Evolutionary conservation across 139 green algal species (phyloP), one percentile per base, ranked within the genome.

Genomic region (Monoraphidium neglectum): DNA sequence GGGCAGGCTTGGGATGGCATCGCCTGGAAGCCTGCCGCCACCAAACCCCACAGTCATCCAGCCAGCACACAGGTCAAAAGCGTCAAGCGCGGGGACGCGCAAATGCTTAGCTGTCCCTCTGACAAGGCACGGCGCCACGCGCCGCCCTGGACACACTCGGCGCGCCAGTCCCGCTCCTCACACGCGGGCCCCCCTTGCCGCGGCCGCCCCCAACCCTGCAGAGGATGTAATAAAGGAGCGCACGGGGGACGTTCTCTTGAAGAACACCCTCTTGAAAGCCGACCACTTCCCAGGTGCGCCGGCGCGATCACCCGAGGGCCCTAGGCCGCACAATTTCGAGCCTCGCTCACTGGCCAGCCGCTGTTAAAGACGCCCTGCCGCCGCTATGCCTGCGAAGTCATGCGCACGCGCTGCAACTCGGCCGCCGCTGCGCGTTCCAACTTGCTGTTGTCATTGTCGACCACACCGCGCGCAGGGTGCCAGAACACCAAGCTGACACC

Each of bases 401-500:
- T 12, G n/a, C 57, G 13, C 12, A 33, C n/a, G 57, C 18, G n/a
- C 33, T 30, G 13, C 23, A 47, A 5, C 18, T 0, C 15, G 64
- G 15, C 15, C 33, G 26, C 64, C 21, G 57, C 57, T 32, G 26
- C 57, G 16, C 18, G 18, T 16, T 12, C 26, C 10, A 8, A 24
- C 24, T 65, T 13, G 8, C 47, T 56, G 47, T 15, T 15, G 47
- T 56, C 15, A 15, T 15, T 56, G 47, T 15, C 47, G 47, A 12
- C 64, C 36, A 3, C 28, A 26, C 43, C n/a, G 32, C 15, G 5
- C 56, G 56, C 87, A 93, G 93, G 95, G 35, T 98, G 94, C 66
- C 95, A 98, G 68, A 98, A 98, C 83, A 97, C 90, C 59, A 94
- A 93, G 80, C 88, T 98, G 0, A 74, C 83, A 0, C 93, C 94